Evolutionary conservation across 1,284 basidiomycete genomes (phyloP).

Genomic region (Ceratobasidium sp.): DNA sequence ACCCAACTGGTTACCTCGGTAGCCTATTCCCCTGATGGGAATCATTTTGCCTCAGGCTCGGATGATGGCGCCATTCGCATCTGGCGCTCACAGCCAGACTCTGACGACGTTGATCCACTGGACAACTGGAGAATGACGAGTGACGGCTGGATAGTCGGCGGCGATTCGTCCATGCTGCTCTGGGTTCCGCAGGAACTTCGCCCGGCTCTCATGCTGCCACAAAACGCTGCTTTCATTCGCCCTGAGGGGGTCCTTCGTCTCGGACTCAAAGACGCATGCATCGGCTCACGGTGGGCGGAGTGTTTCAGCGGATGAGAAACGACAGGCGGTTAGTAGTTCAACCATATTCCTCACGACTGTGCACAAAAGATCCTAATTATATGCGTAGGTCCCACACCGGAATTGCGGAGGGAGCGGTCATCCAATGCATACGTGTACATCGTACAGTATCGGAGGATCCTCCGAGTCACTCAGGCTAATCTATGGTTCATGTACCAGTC

Average conservation of each 20-base stretch:
- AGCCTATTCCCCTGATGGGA: constrained; percentile 28
- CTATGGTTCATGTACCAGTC: no score
- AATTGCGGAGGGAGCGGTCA: no score
- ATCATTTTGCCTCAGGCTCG: constrained; percentile 5
- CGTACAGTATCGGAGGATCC: no score
- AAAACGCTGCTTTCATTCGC: constrained; percentile 1
- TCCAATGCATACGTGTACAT: no score
- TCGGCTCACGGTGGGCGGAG: constrained; percentile 13
- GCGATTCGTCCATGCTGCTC: not conserved
- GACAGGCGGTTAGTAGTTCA: no score
- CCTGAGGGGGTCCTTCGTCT: not conserved
- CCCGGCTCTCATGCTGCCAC: not conserved
- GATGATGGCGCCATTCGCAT: constrained; percentile 15
- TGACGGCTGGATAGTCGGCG: constrained; percentile 6
- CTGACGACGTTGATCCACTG: no score
- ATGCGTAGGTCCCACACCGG: no score
- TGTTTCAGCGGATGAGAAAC: not conserved
- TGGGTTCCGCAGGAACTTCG: constrained; percentile 29
- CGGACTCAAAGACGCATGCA: not conserved
- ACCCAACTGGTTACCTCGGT: not conserved
- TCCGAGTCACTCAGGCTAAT: no score
- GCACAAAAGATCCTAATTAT: no score
- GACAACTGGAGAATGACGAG: constrained; percentile 2
- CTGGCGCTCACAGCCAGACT: not conserved
- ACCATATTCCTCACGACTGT: no score